These are phyloP conservation scores for Alternaria panax DNA, from an alignment of 2,329 filamentous ascomycete genomes.

Conservation along the genomic window DNA sequence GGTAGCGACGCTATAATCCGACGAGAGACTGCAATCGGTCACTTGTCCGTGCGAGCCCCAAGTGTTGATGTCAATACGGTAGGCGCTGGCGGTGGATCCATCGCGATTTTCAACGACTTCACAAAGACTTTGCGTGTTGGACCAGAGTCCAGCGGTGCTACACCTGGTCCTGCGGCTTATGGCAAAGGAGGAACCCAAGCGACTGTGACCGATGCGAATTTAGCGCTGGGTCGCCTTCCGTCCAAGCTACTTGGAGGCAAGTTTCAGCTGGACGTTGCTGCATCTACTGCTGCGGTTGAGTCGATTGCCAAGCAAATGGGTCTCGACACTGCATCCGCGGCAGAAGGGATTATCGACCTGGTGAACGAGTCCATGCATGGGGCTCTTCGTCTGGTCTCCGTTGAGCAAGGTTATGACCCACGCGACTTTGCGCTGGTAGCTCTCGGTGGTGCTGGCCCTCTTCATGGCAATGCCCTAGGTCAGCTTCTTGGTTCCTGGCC, in stretches of 20 bases:
- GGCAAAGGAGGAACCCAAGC: conserved; percentile 56
- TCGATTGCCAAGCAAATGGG: conserved; percentile 57
- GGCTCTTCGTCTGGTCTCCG: conserved; percentile 59
- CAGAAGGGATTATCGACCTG: conserved; percentile 59
- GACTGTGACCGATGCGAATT: conserved; percentile 60
- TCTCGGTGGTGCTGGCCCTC: conserved; percentile 60
- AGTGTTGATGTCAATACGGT: conserved; percentile 60
- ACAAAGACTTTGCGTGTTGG: conserved; percentile 60
- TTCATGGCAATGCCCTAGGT: conserved; percentile 61
- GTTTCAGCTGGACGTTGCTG: conserved; percentile 55
- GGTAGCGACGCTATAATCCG: conserved; percentile 55
- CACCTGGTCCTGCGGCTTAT: conserved; percentile 60
- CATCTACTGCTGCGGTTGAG: conserved; percentile 53
- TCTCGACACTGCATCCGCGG: conserved; percentile 52
- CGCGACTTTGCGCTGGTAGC: conserved; percentile 60
- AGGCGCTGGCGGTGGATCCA: conserved; percentile 60
- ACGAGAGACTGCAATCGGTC: conserved; percentile 56
- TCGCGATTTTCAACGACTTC: conserved; percentile 57
- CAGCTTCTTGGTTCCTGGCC: conserved; percentile 60
- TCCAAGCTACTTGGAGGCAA: conserved; percentile 56
- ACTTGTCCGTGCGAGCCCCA: conserved; percentile 56
- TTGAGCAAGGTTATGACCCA: conserved; percentile 62
- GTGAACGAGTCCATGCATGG: conserved; percentile 63
- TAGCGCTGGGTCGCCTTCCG: conserved; percentile 58
- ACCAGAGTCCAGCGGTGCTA: conserved; percentile 59